Base-by-base conservation (phyloP, 768 basidiomycete genomes). In the Sarcomyxa edulis region DNA sequence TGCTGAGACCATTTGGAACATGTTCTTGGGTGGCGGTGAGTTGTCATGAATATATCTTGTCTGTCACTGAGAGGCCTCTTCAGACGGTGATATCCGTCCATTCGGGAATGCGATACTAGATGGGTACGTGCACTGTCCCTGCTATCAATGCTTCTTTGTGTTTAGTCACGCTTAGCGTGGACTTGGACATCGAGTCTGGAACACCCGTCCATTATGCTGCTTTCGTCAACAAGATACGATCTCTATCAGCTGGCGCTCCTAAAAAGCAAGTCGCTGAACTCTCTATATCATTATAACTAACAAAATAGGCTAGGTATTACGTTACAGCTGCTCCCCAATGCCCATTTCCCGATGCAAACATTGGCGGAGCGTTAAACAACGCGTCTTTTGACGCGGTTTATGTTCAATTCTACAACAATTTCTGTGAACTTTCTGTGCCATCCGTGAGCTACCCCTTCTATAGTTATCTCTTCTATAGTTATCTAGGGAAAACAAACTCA, bases 351-450 rank as follows among this genome's bases (percentile, higher is more conserved):
- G 84, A 85, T 50, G 72, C 70, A 3, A 66, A 70, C 46, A 56
- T 86, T 2, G 74, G 78, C n/a, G 60, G 63, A 20, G 74, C 76
- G 22, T 58, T 86, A 43, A 71, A 80, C 51, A 64, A 62, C 8
- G 81, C 75, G 6, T 66, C 59, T 3, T 85, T 85, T 46, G 84
- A 86, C 54, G 79, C 79, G 2, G 60, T 86, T 41, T 84, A 79
- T 50, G 81, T 85, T 24, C 84, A 84, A 53, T 81, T 85, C 54
- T 76, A 71, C 42, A 81, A 81, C 55, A 83, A 81, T 54, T 76
- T 62, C 50, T 83, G 80, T 46, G 71, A 62, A 50, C 56, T 56
- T 6, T 66, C 65, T 7, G 47, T 35, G 20, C 63, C 62, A 35
- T 62, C 60, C 24, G 64, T 68, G 39, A 48, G 63, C 47, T 30